These are phyloP conservation scores for Blastobotrys attinorum DNA, from an alignment of 805 yeast genomes.

Conservation along the genomic window DNA sequence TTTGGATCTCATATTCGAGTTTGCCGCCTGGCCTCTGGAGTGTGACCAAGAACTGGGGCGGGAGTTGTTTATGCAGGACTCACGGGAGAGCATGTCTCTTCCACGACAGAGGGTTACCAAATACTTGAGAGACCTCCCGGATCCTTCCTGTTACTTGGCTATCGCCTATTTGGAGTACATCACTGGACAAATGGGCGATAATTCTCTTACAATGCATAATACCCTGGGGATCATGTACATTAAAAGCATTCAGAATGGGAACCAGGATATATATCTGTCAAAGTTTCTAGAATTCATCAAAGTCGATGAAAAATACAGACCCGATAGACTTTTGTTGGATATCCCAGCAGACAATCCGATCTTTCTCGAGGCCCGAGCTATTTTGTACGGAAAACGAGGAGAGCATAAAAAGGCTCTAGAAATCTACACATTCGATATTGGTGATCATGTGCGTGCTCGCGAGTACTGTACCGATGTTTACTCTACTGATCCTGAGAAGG, in stretches of 20 bases:
- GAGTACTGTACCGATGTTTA: constrained; percentile 49
- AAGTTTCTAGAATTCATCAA: constrained; percentile 33
- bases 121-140: constrained; percentile 32
- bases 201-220: constrained; percentile 34
- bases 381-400: constrained; percentile 50
- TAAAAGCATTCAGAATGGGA: constrained; percentile 18
- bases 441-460: constrained; percentile 52
- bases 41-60: constrained; percentile 32
- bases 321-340: constrained; percentile 30
- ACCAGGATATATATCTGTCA: constrained; percentile 13
- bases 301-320: constrained; percentile 32
- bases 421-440: constrained; percentile 48
- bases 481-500: constrained; percentile 30
- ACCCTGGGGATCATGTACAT: constrained; percentile 41
- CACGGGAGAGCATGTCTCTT: constrained; percentile 48
- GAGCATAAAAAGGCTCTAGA: constrained; percentile 58
- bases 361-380: constrained; percentile 41
- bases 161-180: constrained; percentile 47
- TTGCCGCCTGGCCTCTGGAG: constrained; percentile 44
- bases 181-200: constrained; percentile 34
- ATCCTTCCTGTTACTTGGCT: constrained; percentile 26
- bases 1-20: constrained; percentile 54
- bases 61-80: constrained; percentile 57
- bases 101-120: constrained; percentile 47
- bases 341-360: constrained; percentile 16